Conservation (phyloP, 345 rosid genomes). For the Trapa incisa region DNA sequence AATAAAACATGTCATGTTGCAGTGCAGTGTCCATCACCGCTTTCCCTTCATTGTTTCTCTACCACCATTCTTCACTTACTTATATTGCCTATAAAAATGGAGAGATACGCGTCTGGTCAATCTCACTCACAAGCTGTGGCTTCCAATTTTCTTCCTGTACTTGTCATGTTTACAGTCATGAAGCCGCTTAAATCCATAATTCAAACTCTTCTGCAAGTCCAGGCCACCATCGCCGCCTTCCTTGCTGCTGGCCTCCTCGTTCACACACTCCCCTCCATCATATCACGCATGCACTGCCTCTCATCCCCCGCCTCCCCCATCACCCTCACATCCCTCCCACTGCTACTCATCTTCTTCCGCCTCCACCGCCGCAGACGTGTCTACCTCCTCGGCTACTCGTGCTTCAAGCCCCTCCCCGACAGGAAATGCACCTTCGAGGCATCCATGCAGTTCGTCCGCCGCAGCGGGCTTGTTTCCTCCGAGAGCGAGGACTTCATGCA, state of each 20-base stretch:
- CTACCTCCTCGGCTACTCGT: conserved; percentile 16
- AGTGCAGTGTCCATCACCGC: too few species aligned
- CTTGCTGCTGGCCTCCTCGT: conserved; percentile 6
- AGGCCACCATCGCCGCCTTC: conserved; percentile 1
- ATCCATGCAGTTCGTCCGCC: conserved; percentile 8
- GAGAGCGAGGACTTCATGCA: conserved; percentile 17
- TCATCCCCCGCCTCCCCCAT: background rate
- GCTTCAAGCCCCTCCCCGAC: conserved; percentile 12
- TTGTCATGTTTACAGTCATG: background rate
- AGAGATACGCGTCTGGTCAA: too few species aligned
- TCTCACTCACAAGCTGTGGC: too few species aligned
- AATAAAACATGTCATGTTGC: too few species aligned
- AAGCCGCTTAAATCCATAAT: conserved; percentile 1
- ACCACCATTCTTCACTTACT: too few species aligned
- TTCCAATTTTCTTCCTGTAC: too few species aligned
- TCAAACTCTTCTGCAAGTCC: background rate
- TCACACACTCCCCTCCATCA: conserved; percentile 2
- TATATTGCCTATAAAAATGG: too few species aligned
- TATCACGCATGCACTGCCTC: background rate
- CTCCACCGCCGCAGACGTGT: conserved; percentile 1
- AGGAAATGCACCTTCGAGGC: conserved; percentile 11
- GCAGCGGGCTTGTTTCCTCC: conserved; percentile 9
- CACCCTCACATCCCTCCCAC: background rate
- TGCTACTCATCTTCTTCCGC: background rate
- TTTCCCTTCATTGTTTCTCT: too few species aligned